A percentile compares a stretch with the other conserved stretches of the same genome.
These are phyloP conservation scores for Azolla pinnata DNA, from an alignment of 75 land plant genomes.

Conservation along the genomic window DNA sequence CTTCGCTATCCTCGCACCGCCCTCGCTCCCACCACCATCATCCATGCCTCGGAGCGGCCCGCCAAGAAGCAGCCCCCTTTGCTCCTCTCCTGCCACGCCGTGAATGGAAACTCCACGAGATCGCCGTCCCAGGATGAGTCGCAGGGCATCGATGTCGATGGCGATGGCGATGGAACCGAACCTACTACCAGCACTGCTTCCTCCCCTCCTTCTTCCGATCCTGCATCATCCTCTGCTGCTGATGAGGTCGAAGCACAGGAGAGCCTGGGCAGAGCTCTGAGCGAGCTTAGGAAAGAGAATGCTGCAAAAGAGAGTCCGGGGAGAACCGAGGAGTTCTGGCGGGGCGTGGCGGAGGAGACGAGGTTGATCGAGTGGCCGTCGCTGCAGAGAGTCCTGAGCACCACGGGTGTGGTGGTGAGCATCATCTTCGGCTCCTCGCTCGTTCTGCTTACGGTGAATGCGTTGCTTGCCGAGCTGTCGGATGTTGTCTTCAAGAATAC, in stretches of 20 bases:
- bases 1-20: too few species aligned
- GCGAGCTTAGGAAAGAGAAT: constrained; percentile 9
- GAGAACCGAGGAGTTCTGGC: constrained; percentile 17
- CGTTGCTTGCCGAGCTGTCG: constrained; percentile 75
- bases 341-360: constrained; percentile 80
- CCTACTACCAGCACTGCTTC: too few species aligned
- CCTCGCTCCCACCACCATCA: too few species aligned
- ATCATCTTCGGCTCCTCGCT: constrained; percentile 83
- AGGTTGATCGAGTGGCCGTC: constrained; percentile 84
- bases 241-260: constrained; percentile 9
- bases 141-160: too few species aligned
- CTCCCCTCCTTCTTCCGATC: too few species aligned
- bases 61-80: too few species aligned
- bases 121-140: too few species aligned
- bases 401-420: constrained; percentile 75
- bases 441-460: constrained; percentile 84
- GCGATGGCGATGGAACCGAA: too few species aligned
- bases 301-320: constrained; percentile 7
- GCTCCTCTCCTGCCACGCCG: too few species aligned
- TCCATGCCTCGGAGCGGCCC: too few species aligned
- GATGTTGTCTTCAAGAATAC: constrained; percentile 46
- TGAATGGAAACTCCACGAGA: too few species aligned
- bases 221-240: too few species aligned
- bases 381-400: constrained; percentile 70
- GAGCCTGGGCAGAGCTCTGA: constrained; percentile 22